phyloP scores from a whole-genome alignment of 2,329 filamentous ascomycete species.

The Ceratocystis diversiconidia region DNA sequence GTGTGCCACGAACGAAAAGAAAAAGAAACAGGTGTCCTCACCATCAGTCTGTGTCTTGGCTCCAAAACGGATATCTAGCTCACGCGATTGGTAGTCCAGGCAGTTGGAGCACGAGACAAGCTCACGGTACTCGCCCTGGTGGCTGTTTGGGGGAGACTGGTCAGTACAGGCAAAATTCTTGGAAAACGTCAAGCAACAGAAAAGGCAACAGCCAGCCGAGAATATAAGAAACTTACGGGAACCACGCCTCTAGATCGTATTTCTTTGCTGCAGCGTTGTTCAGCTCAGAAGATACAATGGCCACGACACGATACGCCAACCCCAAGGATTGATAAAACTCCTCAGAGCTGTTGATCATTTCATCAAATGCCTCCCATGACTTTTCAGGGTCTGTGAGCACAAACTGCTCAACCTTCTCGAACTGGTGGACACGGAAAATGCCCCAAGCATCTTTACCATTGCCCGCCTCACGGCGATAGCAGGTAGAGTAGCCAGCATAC shows the following conservation, averaged over 20 bases:
- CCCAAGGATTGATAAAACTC: conserved; percentile 88
- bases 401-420: conserved; percentile 86
- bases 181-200: neutral
- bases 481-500: conserved; percentile 84
- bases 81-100: conserved; percentile 91
- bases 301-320: conserved; percentile 80
- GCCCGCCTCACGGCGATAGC: conserved; percentile 90
- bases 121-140: conserved; percentile 94
- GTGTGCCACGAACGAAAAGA: neutral
- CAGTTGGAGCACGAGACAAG: conserved; percentile 96
- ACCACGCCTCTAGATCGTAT: conserved; percentile 92
- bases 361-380: conserved; percentile 84
- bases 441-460: conserved; percentile 87
- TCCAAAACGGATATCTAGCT: conserved; percentile 83
- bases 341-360: conserved; percentile 82
- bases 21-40: conserved; percentile 24
- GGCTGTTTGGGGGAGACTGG: neutral
- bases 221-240: conserved; percentile 45
- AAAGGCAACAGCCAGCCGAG: neutral
- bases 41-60: conserved; percentile 71
- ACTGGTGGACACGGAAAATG: conserved; percentile 95
- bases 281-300: conserved; percentile 89
- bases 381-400: conserved; percentile 71
- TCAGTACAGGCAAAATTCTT: neutral
- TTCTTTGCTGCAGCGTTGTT: conserved; percentile 73